A percentile compares a stretch with the other conserved stretches of the same genome.
phyloP scores from a whole-genome alignment of 106 monocot genomes.

The Acorus gramineus region DNA sequence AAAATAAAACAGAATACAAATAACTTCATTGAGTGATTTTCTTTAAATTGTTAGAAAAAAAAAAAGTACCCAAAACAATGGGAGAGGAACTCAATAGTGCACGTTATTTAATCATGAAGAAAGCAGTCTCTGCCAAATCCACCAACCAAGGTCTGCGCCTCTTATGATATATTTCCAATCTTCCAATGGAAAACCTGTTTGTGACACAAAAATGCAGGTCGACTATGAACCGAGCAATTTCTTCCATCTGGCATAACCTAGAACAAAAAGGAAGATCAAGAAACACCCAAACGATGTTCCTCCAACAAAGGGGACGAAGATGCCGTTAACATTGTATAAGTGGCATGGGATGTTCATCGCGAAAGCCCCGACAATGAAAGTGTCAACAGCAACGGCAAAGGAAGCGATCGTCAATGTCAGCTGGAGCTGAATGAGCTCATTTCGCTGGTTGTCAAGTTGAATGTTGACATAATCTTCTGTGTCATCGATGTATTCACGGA shows the following conservation, averaged over 20 bases:
- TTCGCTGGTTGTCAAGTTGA: slow-evolving; percentile 92
- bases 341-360: slow-evolving; percentile 64
- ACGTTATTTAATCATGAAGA: no score
- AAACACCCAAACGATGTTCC: slow-evolving; percentile 57
- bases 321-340: slow-evolving; percentile 9
- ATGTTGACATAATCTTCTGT: slow-evolving; percentile 96
- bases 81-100: no score
- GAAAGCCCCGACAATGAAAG: slow-evolving; percentile 53
- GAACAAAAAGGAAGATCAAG: slow-evolving; percentile 49
- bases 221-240: slow-evolving; percentile 24
- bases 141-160: no score
- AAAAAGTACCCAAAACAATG: no score
- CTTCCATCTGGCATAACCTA: slow-evolving; percentile 85
- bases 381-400: slow-evolving; percentile 54
- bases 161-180: no score
- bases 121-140: no score
- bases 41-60: no score
- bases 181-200: no score
- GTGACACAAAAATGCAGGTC: no score
- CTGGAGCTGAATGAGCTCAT: slow-evolving; percentile 89
- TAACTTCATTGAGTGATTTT: no score
- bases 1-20: no score
- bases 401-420: slow-evolving; percentile 54
- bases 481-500: slow-evolving; percentile 87
- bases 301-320: slow-evolving; percentile 59